Conservation (phyloP, 2,329 filamentous ascomycete species). For the Cercospora sp. region DNA sequence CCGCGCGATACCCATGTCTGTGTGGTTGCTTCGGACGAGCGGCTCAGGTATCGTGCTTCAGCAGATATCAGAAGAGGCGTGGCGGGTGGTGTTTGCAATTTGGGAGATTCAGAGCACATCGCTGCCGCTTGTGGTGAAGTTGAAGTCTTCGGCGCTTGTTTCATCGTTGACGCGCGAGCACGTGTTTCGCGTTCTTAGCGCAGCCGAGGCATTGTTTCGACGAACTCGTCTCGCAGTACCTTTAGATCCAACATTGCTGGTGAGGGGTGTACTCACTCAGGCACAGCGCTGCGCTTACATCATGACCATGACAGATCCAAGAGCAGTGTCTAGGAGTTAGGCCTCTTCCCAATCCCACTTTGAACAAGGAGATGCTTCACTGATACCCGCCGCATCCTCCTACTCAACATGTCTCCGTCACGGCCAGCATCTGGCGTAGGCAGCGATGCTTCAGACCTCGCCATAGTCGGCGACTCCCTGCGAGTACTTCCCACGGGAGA, state of each 20-base stretch:
- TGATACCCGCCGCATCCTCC: background rate
- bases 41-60: background rate
- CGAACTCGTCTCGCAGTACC: background rate
- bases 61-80: background rate
- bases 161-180: background rate
- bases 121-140: background rate
- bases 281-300: background rate
- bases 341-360: background rate
- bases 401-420: constrained; percentile 12
- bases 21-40: background rate
- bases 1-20: background rate
- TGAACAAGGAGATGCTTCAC: background rate
- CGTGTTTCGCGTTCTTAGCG: background rate
- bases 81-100: background rate
- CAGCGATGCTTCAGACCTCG: constrained; percentile 41
- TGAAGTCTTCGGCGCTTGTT: background rate
- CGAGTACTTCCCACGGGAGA: constrained; percentile 49
- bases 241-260: background rate
- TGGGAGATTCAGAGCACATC: background rate
- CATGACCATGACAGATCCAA: background rate
- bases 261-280: background rate
- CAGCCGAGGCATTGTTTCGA: background rate
- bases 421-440: constrained; percentile 3
- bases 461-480: constrained; percentile 48
- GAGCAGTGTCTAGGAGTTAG: no score